Conservation (phyloP, 2,329 filamentous ascomycete species). For the Nannizzia gypsea region DNA sequence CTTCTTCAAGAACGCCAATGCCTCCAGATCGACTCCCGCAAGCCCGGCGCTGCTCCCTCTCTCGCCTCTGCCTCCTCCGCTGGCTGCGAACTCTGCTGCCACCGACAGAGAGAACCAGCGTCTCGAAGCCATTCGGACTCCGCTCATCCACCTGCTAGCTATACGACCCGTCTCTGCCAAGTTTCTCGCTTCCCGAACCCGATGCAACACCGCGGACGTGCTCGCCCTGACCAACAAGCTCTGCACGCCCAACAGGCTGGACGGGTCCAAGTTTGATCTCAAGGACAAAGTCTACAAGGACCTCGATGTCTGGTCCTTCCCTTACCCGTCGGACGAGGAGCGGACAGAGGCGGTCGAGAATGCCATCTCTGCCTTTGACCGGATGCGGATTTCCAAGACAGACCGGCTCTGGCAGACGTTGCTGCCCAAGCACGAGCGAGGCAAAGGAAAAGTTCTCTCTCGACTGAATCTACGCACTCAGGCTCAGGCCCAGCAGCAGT, state of each 20-base stretch:
- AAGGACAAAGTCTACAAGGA: slow-evolving; percentile 50
- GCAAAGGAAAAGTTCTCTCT: slow-evolving; percentile 50
- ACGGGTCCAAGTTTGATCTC: slow-evolving; percentile 42
- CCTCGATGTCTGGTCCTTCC: slow-evolving; percentile 50
- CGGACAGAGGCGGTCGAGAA: slow-evolving; percentile 50
- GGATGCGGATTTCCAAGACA: slow-evolving; percentile 46
- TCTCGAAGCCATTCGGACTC: slow-evolving; percentile 35
- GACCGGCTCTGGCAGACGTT: slow-evolving; percentile 53
- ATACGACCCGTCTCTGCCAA: slow-evolving; percentile 38
- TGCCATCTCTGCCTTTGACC: slow-evolving; percentile 52
- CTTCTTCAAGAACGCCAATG: slow-evolving; percentile 25
- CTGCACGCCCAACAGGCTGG: slow-evolving; percentile 39
- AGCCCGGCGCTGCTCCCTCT: slow-evolving; percentile 31
- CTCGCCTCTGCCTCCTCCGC: slow-evolving; percentile 19
- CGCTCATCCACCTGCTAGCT: slow-evolving; percentile 44
- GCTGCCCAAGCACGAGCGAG: slow-evolving; percentile 48
- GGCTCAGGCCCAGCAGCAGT: slow-evolving; percentile 28
- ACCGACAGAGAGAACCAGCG: slow-evolving; percentile 28
- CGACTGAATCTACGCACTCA: slow-evolving; percentile 42
- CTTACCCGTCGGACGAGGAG: slow-evolving; percentile 44
- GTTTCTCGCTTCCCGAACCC: slow-evolving; percentile 37
- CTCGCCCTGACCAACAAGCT: slow-evolving; percentile 41
- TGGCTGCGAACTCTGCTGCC: slow-evolving; percentile 5
- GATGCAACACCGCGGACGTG: slow-evolving; percentile 39
- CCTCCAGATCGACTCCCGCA: slow-evolving; percentile 30